These are phyloP conservation scores for Mimosa pudica DNA, from an alignment of 306 rosid species.

Conservation along the genomic window DNA sequence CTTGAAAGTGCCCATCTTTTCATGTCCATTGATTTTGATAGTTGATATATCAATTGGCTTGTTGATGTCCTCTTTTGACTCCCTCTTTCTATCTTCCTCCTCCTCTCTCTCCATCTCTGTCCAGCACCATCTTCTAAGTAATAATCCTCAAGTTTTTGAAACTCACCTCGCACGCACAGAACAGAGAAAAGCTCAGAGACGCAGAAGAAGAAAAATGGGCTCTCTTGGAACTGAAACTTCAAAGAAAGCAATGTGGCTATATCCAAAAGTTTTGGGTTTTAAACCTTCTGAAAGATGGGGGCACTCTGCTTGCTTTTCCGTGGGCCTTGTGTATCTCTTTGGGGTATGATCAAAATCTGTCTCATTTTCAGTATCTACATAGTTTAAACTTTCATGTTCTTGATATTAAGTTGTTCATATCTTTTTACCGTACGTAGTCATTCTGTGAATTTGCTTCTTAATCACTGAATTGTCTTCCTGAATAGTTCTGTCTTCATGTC, in stretches of 20 bases:
- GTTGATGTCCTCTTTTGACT: slow-evolving; percentile 72
- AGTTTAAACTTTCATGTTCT: slow-evolving; percentile 10
- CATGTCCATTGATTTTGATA: slow-evolving; percentile 98
- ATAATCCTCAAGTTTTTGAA: slow-evolving; percentile 29
- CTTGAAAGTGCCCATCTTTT: slow-evolving; percentile 99
- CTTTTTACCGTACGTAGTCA: background rate
- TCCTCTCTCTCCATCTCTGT: slow-evolving; percentile 51
- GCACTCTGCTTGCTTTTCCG: slow-evolving; percentile 82
- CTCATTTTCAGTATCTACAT: slow-evolving; percentile 4
- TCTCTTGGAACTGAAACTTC: slow-evolving; percentile 56
- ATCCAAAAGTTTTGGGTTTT: slow-evolving; percentile 78
- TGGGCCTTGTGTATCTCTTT: slow-evolving; percentile 70
- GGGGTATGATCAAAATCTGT: slow-evolving; percentile 70
- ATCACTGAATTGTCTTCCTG: slow-evolving; percentile 15
- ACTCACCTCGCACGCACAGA: background rate
- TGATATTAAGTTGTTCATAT: background rate
- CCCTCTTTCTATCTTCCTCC: slow-evolving; percentile 39
- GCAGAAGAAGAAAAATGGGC: slow-evolving; percentile 47
- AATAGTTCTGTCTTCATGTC: slow-evolving; percentile 1
- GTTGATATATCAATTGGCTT: slow-evolving; percentile 92
- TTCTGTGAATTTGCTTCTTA: slow-evolving; percentile 5
- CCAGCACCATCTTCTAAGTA: slow-evolving; percentile 48
- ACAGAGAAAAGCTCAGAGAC: slow-evolving; percentile 19
- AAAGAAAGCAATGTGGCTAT: slow-evolving; percentile 96
- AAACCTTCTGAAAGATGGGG: slow-evolving; percentile 99